phyloP scores from a whole-genome alignment of 2,329 filamentous ascomycete species.

The Ilyonectria destructans region DNA sequence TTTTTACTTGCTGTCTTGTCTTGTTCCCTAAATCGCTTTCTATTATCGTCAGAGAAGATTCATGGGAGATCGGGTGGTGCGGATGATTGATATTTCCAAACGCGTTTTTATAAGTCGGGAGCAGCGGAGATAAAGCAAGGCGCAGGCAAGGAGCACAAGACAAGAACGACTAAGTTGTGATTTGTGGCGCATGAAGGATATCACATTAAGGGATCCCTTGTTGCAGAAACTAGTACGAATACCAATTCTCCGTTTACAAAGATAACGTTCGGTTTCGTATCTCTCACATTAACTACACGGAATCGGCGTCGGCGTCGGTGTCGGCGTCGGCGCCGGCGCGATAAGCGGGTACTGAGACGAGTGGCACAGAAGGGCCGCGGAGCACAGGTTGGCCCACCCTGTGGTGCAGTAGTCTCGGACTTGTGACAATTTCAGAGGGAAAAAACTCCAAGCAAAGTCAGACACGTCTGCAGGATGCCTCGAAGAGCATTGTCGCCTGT shows the following conservation, averaged over 20 bases:
- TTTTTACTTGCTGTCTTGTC: background rate
- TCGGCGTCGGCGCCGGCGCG: background rate
- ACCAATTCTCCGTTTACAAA: constrained; percentile 22
- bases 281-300: background rate
- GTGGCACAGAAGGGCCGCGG: background rate
- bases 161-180: constrained; percentile 4
- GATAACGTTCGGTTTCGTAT: constrained; percentile 10
- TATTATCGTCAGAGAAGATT: background rate
- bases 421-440: background rate
- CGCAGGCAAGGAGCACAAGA: constrained; percentile 14
- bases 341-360: constrained; percentile 5
- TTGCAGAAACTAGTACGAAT: constrained; percentile 29
- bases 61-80: background rate
- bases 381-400: constrained; percentile 1
- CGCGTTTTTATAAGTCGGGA: constrained; percentile 26
- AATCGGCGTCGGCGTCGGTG: background rate
- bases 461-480: constrained; percentile 5
- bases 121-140: constrained; percentile 5
- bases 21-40: background rate
- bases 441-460: constrained; percentile 5
- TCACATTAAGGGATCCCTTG: constrained; percentile 22
- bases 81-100: constrained; percentile 5
- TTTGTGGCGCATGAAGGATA: constrained; percentile 32
- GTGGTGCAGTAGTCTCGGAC: background rate
- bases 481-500: constrained; percentile 7